A percentile compares a stretch with the other conserved stretches of the same genome.
Evolutionary conservation across 345 rosid genomes (phyloP).

Genomic region (Salix exigua): DNA sequence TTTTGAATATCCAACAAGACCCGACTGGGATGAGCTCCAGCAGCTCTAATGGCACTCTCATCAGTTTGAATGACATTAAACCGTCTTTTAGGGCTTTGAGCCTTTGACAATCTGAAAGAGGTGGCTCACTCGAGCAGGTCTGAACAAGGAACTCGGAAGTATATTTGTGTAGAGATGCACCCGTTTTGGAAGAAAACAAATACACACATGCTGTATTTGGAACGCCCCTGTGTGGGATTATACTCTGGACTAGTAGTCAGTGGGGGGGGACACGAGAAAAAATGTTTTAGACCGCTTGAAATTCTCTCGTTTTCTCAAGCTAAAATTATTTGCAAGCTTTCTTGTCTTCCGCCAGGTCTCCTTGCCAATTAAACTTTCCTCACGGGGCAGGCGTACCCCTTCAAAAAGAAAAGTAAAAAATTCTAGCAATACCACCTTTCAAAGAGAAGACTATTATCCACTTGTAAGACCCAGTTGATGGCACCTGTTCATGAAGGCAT

Average conservation of each 20-base stretch:
- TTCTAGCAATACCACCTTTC: no score
- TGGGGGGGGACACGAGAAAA: background rate
- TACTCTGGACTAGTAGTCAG: background rate
- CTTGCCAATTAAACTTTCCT: background rate
- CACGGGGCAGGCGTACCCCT: background rate
- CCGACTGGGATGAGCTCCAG: conserved; percentile 34
- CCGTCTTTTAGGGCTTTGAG: background rate
- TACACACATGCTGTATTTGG: background rate
- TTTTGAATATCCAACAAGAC: conserved; percentile 52
- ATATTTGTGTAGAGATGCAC: background rate
- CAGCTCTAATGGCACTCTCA: conserved; percentile 5
- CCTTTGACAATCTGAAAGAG: background rate
- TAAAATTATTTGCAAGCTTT: background rate
- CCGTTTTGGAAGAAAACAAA: background rate
- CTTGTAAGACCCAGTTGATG: no score
- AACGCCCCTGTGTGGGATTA: background rate
- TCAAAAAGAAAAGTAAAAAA: background rate
- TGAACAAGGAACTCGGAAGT: background rate
- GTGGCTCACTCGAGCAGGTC: background rate
- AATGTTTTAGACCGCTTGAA: background rate
- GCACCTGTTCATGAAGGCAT: no score
- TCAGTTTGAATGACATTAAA: background rate
- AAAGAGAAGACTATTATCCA: no score
- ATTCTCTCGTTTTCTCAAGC: background rate
- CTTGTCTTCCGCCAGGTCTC: background rate